Conservation (phyloP, 2,329 filamentous ascomycete species). For the Xylaria sp. region DNA sequence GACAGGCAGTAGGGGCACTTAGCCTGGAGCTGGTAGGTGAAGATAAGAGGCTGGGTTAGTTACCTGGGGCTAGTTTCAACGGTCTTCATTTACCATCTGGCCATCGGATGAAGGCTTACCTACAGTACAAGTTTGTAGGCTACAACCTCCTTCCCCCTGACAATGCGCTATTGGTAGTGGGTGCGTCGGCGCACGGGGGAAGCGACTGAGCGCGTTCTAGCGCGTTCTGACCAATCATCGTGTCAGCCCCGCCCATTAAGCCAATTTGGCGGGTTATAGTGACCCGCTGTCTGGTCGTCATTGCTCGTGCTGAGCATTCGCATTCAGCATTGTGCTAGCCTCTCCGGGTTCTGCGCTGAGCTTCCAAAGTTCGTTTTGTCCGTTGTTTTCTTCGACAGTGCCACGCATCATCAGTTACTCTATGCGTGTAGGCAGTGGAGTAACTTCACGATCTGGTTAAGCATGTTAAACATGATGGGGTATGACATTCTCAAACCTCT, state of each 20-base stretch:
- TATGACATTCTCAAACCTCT: conserved; percentile 28
- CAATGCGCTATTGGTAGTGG: background rate
- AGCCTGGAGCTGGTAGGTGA: background rate
- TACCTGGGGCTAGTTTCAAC: conserved; percentile 3
- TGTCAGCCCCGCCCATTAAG: conserved; percentile 1
- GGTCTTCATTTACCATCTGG: conserved; percentile 3
- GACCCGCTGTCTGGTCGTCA: background rate
- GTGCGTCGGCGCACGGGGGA: background rate
- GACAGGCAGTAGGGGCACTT: background rate
- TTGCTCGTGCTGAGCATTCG: background rate
- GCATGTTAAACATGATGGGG: background rate
- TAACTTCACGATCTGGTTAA: background rate
- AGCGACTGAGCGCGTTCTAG: conserved; percentile 22
- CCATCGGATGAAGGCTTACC: conserved; percentile 23
- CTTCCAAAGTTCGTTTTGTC: background rate
- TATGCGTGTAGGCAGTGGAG: background rate
- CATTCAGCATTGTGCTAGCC: no score
- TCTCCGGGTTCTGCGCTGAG: background rate
- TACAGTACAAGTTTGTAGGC: no score
- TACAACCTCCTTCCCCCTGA: background rate
- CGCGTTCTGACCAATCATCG: conserved; percentile 30
- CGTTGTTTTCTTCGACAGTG: background rate
- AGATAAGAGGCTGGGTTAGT: conserved; percentile 4
- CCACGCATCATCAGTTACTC: background rate
- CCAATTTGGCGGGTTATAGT: background rate